Base-by-base conservation (phyloP, 1,284 basidiomycete genomes). In the Xerocomus minutiporus region DNA sequence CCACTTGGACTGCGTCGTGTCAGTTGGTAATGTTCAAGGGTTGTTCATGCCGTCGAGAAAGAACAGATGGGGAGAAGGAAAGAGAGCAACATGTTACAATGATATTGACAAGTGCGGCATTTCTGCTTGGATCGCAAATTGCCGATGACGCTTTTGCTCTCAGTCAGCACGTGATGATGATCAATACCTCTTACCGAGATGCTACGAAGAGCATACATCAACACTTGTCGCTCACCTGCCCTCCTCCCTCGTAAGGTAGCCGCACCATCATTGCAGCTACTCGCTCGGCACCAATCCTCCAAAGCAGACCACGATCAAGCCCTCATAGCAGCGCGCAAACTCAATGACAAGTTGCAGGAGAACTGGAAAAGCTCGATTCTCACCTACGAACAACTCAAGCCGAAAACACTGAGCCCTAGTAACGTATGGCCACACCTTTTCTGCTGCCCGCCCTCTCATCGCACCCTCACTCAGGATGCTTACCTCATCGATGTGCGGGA, bases 401-500 rank as follows among this genome's bases (percentile, higher is more conserved):
- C 87, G 1, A 82, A 83, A 60, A 93, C 93, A 1, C 71, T 84
- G 62, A 85, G 83, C 61, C 96, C 96, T 0, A 85, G 77, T 28
- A 81, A 85, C 34, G 93, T 96, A 65, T 64, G 88, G 76, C 5
- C 25, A 26, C 15, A 17, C 26, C 11, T 48, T 42, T 26, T 46
- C 7, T 13, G 12, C 46, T 34, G 50, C 28, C 29, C n/a, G 46
- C 32, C 34, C 32, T 50, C 39, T 51, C 45, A 50, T 12, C 20
- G 25, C 25, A 36, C 15, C 50, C 32, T 32, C 41, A 39, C 50
- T 29, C 59, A 95, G 91, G 76, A 91, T 57, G 76, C 85, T n/a
- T 90, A 88, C 65, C 63, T 95, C 50, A 84, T 96, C 54, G 93
- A 99, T 70, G 95, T 99, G 7, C 86, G 97, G 31, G 97, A 99